phyloP scores from a whole-genome alignment of 768 basidiomycete species.

The Dioszegia aurantiaca region DNA sequence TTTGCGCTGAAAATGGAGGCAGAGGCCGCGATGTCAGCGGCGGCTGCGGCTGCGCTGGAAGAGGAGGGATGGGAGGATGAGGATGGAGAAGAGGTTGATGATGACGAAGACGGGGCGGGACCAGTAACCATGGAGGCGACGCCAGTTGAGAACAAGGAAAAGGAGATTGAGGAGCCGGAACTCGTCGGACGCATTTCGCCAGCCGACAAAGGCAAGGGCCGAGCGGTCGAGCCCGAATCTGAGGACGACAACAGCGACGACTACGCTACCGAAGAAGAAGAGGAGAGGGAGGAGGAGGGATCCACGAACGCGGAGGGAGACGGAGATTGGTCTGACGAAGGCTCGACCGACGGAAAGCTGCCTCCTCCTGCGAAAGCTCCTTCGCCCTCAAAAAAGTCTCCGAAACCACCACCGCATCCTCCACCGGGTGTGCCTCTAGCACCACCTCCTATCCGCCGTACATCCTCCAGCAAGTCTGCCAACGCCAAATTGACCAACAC shows the following conservation, averaged over 20 bases:
- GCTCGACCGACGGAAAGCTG: constrained; percentile 1
- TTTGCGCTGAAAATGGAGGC: constrained; percentile 23
- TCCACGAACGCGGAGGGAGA: neutral
- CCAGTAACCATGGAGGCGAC: neutral
- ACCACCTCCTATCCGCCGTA: neutral
- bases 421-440: neutral
- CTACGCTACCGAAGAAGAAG: neutral
- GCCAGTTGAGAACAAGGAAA: no score
- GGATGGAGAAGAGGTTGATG: constrained; percentile 34
- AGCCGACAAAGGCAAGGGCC: no score
- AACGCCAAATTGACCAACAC: neutral
- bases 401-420: constrained; percentile 1
- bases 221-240: neutral
- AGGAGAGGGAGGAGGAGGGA: neutral
- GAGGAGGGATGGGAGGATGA: constrained; percentile 49
- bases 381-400: neutral
- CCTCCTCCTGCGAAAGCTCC: constrained; percentile 1
- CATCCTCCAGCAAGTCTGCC: constrained; percentile 3
- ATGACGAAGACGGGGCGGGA: constrained; percentile 14
- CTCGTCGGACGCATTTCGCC: neutral
- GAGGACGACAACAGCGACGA: neutral
- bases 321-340: constrained; percentile 20
- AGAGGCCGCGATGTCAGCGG: constrained; percentile 14
- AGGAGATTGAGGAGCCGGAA: constrained; percentile 13
- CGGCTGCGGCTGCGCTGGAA: constrained; percentile 11